A percentile compares a stretch with the other conserved stretches of the same genome.
Conservation (phyloP, 306 rosid species). For the Crotalaria pallida region DNA sequence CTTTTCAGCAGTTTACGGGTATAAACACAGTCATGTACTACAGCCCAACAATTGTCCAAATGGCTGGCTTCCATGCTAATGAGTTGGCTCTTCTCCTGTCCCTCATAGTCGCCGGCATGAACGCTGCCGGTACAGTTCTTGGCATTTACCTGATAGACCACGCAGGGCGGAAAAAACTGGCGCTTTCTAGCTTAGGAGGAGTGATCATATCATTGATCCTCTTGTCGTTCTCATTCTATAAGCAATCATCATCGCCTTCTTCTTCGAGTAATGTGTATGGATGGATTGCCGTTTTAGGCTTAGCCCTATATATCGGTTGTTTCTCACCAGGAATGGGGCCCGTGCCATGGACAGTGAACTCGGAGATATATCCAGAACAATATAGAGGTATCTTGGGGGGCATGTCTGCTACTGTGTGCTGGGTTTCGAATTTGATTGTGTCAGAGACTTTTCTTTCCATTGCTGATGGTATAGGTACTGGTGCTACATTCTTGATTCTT, state of each 20-base stretch:
- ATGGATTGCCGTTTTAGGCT: constrained; percentile 63
- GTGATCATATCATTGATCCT: constrained; percentile 53
- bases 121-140: constrained; percentile 71
- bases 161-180: constrained; percentile 68
- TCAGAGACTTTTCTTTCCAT: constrained; percentile 72
- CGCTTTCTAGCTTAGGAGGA: constrained; percentile 70
- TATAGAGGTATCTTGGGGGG: constrained; percentile 88
- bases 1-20: constrained; percentile 87
- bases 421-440: constrained; percentile 87
- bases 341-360: too few relatives aligned
- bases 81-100: constrained; percentile 75
- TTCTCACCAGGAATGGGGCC: constrained; percentile 97
- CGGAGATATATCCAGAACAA: constrained; percentile 91
- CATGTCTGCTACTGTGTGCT: constrained; percentile 84
- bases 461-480: constrained; percentile 61
- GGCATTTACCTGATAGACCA: constrained; percentile 80
- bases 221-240: constrained; percentile 49
- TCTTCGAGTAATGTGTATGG: constrained; percentile 45
- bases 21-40: constrained; percentile 97
- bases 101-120: constrained; percentile 74
- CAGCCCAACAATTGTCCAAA: too few relatives aligned
- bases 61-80: constrained; percentile 83
- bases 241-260: constrained; percentile 45
- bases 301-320: constrained; percentile 63
- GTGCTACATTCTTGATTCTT: constrained; percentile 61